Conservation (phyloP, 768 basidiomycete genomes). For the Xanthoconium stramineum region DNA sequence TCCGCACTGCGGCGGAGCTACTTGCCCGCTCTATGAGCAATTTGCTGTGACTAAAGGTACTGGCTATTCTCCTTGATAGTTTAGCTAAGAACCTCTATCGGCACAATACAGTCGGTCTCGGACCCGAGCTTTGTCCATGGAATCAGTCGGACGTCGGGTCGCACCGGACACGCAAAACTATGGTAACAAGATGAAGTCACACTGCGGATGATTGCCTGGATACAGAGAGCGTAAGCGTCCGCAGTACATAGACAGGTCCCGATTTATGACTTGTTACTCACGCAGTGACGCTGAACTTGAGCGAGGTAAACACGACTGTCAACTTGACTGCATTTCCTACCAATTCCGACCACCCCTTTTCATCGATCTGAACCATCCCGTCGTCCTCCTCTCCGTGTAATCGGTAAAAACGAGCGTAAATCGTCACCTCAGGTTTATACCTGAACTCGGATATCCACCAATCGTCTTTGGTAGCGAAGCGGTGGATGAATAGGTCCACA, state of each 20-base stretch:
- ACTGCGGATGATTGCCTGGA: conserved; percentile 27
- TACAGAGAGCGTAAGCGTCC: conserved; percentile 7
- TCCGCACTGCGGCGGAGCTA: not conserved
- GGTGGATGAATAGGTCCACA: conserved; percentile 31
- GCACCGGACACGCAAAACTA: too few species aligned
- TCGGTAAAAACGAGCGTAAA: conserved; percentile 33
- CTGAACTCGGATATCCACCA: conserved; percentile 35
- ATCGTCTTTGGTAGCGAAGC: conserved; percentile 34
- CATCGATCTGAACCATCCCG: conserved; percentile 30
- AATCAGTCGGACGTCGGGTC: too few species aligned
- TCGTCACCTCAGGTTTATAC: conserved; percentile 34
- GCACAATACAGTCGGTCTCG: too few species aligned
- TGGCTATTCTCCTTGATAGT: not conserved
- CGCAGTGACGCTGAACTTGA: conserved; percentile 33
- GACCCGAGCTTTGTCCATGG: too few species aligned
- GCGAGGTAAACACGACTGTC: conserved; percentile 32
- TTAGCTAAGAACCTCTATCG: too few species aligned
- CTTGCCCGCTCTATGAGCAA: not conserved
- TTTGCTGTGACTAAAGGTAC: conserved; percentile 3
- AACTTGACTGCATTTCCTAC: conserved; percentile 33
- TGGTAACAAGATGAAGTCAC: conserved; percentile 9
- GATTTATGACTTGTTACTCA: conserved; percentile 12
- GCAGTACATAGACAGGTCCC: not conserved
- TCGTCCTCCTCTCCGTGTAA: conserved; percentile 33
- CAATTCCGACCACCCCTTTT: conserved; percentile 32